These are phyloP conservation scores for Pythium monospermum DNA, from an alignment of 352 stramenopile genomes.

Conservation along the genomic window DNA sequence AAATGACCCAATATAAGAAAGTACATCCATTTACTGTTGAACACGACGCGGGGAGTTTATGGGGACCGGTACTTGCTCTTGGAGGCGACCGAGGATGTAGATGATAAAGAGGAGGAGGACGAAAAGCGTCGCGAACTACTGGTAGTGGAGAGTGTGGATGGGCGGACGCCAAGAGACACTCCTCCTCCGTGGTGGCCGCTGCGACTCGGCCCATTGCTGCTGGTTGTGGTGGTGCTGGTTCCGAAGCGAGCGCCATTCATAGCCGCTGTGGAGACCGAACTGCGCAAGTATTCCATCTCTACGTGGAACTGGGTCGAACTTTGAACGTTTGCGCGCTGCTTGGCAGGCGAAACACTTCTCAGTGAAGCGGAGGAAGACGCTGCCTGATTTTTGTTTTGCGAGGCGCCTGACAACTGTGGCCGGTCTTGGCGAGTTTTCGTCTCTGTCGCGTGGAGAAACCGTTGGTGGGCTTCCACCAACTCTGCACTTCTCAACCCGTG, in stretches of 20 bases:
- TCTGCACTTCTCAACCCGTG: slow-evolving; percentile 18
- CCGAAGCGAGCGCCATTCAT: slow-evolving; percentile 3
- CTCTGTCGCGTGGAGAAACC: slow-evolving; percentile 8
- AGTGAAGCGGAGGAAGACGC: not conserved
- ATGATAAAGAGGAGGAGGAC: not conserved
- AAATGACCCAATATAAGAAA: not conserved
- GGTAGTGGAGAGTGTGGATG: not conserved
- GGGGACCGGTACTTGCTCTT: slow-evolving; percentile 6
- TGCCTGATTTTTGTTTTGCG: not conserved
- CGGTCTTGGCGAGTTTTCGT: too few species aligned
- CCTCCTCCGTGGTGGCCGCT: too few species aligned
- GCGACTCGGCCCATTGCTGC: too few species aligned
- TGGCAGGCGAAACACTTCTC: slow-evolving; percentile 6
- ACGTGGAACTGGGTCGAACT: slow-evolving; percentile 28
- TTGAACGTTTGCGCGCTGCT: slow-evolving; percentile 8
- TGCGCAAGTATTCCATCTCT: slow-evolving; percentile 50
- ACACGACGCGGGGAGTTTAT: not conserved
- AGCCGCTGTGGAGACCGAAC: slow-evolving; percentile 14
- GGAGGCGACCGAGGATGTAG: not conserved
- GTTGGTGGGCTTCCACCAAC: slow-evolving; percentile 21
- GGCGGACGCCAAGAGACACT: not conserved
- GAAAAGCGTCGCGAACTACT: not conserved
- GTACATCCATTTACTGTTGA: not conserved
- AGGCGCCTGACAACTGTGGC: not conserved
- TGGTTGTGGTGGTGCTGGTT: too few species aligned